Base-by-base conservation (phyloP, 2,329 filamentous ascomycete species). In the Chrysoporthe austroafricana region DNA sequence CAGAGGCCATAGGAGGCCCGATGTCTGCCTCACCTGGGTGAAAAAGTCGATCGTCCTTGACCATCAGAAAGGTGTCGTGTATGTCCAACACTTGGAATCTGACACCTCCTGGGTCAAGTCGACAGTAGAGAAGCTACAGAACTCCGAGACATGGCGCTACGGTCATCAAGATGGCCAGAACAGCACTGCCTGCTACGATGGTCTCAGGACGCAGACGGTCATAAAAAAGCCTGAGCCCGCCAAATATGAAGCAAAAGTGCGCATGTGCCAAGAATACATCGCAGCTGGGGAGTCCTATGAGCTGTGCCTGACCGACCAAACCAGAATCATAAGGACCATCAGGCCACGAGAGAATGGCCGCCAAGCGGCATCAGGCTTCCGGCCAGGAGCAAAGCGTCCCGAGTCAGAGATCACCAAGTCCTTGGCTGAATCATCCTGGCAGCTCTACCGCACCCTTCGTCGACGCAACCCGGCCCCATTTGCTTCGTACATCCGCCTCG, bases 201-300 rank as follows among this genome's bases (percentile, higher is more conserved):
- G 21, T 18, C 14, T 11, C 7, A 9, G 7, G 56, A n/a, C 5
- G 14, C 79, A 18, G 73, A 79, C 16, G 79, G 50, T 16, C n/a
- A 66, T 70, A 43, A 62, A 21, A 8, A 69, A 65, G 61, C 67
- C 69, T 11, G 57, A 66, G 18, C 34, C 62, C 14, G 58, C 64
- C 44, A 67, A 79, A 21, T 96, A 96, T 74, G 88, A 89, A 72
- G 77, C 81, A 3, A 88, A 91, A 72, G 90, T 96, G n/a, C 79
- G 82, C 32, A 77, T 80, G 48, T 96, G 92, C 74, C 90, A 95
- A 74, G 84, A 87, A 4, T 85, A 87, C 70, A 91, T 97, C 70
- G 86, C 88, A 3, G 88, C 90, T 0, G 93, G 93, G 16, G 89
- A 94, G 70, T 94, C 92, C 0, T 97, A 97, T 77, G 93, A 97